Base-by-base conservation (phyloP, 2,329 filamentous ascomycete species). In the Xylariaceae sp. region DNA sequence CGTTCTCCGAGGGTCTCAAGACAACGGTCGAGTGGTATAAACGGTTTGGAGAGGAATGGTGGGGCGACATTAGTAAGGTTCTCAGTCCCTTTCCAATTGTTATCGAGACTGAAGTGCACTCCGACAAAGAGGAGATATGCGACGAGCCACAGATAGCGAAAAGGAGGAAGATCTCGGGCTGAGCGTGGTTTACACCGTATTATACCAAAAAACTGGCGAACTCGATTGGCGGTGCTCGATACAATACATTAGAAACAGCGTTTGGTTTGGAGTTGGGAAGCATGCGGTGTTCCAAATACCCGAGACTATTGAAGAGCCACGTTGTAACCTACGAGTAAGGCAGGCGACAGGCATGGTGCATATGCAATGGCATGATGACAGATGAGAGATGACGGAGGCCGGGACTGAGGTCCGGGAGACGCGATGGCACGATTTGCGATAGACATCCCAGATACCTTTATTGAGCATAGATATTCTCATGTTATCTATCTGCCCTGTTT, bases 21-120 rank as follows among this genome's bases (percentile, higher is more conserved):
- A 73, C 71, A 42, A 89, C 86, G 0, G 82, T 88, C 14, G 75
- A 84, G 44, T 90, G 86, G 86, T 90, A 90, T 65, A 74, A 70
- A 36, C 70, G 68, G 48, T 88, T 82, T 51, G 83, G 83, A 5
- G 80, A 85, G 71, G 63, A 74, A 35, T 89, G 85, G 85, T 88
- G 85, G 85, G 85, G 85, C 42, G 80, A 87, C 58, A 86, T 89
- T 58, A 80, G 75, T 62, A 81, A 83, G 62, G 83, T 86, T 15
- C 74, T 88, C 47, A 85, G 81, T 33, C 82, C 85, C 4, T 87
- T 85, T 70, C 85, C 83, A 1, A 75, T 81, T 11, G 80, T 86
- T 14, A 72, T 73, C 47, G 76, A 71, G 44, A 68, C 78, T 11
- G 75, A 81, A 55, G 75, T 85, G 39, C 66, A 81, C 48, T 76